Evolutionary conservation across 768 basidiomycete genomes (phyloP), one percentile per base, ranked within the genome.

Genomic region (Obba rivulosa): DNA sequence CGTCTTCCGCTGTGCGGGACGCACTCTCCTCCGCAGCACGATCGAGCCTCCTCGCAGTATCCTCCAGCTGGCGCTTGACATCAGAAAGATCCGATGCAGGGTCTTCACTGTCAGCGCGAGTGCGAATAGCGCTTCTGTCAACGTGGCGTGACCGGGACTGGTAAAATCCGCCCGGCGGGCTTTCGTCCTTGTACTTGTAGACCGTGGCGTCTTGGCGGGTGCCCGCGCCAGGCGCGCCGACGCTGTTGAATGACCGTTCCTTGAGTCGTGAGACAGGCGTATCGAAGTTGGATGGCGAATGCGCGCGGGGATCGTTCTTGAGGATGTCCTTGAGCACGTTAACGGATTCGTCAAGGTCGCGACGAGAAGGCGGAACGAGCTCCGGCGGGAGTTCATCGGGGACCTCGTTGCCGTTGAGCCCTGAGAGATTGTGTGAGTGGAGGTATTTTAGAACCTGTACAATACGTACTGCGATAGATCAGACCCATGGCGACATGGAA

Each of bases 401-500:
- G 38, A 98, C 81, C 1, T 83, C 80, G 66, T 90, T 93, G 9
- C 96, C 95, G 63, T 94, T 96, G 20, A 99, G 75, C 38, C 81
- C 94, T 98, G 57, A 0, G 3, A 16, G 8, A 20, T 11, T 10
- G 13, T 34, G 45, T 35, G 16, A 44, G 13, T 22, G 18, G 5
- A 43, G 2, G 13, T 2, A 13, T 21, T 18, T n/a, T 22, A 2
- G 13, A 20, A 2, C 22, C 16, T 34, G 35, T 41, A 13, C 13
- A n/a, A 13, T 9, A 79, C 89, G 57, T 70, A 97, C 95, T 78
- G 62, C 96, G 84, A 69, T 93, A 97, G 60, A 99, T 98, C 46
- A 98, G 73, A 45, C 90, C 92, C 95, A 99, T 99, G 0, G 96
- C 96, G 50, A 97, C 89, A 63, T 98, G 92, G 64, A 99, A 99